phyloP scores from a whole-genome alignment of 2,329 filamentous ascomycete species.

The Graphilbum fragrans region DNA sequence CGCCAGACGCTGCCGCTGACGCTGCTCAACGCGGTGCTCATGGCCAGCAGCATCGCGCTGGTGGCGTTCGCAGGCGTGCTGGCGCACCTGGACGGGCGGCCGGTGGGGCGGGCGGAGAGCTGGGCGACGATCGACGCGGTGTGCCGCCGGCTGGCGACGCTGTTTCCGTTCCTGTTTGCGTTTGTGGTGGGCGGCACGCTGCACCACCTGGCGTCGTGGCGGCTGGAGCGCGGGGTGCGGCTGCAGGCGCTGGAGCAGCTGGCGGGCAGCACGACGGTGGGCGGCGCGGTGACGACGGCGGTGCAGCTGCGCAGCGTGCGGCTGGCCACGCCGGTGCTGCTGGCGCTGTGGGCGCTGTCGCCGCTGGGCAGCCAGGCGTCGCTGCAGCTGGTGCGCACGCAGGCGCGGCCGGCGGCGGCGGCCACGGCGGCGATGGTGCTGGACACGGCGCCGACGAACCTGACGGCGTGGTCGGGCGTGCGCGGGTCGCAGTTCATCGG shows the following conservation, averaged over 20 bases:
- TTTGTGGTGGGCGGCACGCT: background rate
- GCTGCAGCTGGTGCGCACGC: background rate
- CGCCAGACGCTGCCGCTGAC: no score
- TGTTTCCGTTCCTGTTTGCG: background rate
- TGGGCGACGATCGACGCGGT: background rate
- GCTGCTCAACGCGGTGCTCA: background rate
- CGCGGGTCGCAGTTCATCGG: background rate
- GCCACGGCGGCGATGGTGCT: background rate
- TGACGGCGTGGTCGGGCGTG: background rate
- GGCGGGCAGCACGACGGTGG: background rate
- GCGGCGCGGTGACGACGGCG: background rate
- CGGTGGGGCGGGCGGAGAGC: background rate
- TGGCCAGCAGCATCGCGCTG: background rate
- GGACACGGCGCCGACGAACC: background rate
- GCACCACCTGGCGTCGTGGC: background rate
- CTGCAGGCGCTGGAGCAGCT: background rate
- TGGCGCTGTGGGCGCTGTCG: background rate
- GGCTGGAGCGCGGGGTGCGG: background rate
- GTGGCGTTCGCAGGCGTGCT: background rate
- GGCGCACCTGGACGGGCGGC: background rate
- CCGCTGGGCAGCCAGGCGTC: background rate
- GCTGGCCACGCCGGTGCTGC: background rate
- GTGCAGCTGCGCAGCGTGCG: background rate
- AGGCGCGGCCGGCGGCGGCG: background rate
- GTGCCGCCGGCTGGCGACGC: background rate